Conservation (phyloP, 2,329 filamentous ascomycete species). For the Trichoderma afroharzianum region DNA sequence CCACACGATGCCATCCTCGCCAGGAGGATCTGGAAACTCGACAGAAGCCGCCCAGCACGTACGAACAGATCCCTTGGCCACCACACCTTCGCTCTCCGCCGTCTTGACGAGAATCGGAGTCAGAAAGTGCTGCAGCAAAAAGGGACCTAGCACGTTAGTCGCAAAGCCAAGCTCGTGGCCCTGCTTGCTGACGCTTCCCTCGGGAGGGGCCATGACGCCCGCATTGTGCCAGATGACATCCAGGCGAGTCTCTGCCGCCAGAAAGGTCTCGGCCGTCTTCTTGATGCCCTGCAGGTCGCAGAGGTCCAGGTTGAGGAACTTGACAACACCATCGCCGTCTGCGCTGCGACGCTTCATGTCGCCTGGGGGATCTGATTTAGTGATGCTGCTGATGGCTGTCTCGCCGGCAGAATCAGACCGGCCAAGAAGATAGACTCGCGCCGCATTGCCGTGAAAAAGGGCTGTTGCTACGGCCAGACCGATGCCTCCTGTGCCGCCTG, state of each 20-base stretch:
- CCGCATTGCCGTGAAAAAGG: slow-evolving; percentile 49
- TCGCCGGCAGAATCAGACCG: slow-evolving; percentile 41
- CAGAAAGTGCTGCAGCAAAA: slow-evolving; percentile 34
- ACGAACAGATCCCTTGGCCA: background rate
- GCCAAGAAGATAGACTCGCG: slow-evolving; percentile 47
- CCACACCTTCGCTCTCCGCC: background rate
- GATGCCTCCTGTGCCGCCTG: slow-evolving; percentile 35
- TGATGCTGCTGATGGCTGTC: slow-evolving; percentile 40
- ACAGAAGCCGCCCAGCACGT: background rate
- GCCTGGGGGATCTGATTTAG: slow-evolving; percentile 33
- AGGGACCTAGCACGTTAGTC: slow-evolving; percentile 37
- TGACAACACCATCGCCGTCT: slow-evolving; percentile 36
- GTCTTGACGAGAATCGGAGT: background rate
- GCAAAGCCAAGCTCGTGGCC: slow-evolving; percentile 40
- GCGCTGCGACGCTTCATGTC: slow-evolving; percentile 44
- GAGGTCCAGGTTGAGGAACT: slow-evolving; percentile 42
- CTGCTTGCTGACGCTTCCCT: slow-evolving; percentile 35
- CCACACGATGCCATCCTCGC: slow-evolving; percentile 28
- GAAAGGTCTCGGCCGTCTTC: slow-evolving; percentile 25
- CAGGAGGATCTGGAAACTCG: background rate
- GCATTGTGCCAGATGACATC: slow-evolving; percentile 35
- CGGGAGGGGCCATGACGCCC: slow-evolving; percentile 37
- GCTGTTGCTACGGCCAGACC: slow-evolving; percentile 49
- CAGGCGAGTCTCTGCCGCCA: slow-evolving; percentile 23
- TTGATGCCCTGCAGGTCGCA: slow-evolving; percentile 32